Base-by-base conservation (phyloP, 169 alveolate genomes). In the Plasmodium knowlesi region DNA sequence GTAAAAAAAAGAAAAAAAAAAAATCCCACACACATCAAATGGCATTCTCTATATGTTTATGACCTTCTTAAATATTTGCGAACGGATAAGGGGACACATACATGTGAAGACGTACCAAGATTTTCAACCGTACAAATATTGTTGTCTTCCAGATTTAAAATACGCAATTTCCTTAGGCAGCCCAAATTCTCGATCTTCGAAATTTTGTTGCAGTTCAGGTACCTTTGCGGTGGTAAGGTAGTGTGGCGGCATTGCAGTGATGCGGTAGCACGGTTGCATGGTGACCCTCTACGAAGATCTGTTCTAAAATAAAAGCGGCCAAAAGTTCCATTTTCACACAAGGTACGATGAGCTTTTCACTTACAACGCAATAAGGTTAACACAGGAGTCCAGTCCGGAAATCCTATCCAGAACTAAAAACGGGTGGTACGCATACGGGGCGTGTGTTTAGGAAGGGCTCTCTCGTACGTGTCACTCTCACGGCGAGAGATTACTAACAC, bases 111-210 rank as follows among this genome's bases (percentile, higher is more conserved):
- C 71, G 53, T 67, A 90, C 95, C 95, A 32, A 90, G 54, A 90
- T 90, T 90, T 80, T 90, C 95, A 43, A 90, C 67, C 25, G n/a
- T 41, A 54, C 57, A 67, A 76, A 90, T 90, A 37, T 82, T 67
- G 61, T 90, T 90, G 39, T 90, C 86, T 28, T 90, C 92, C 43
- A 90, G 83, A 72, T 90, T 90, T 50, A 90, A 90, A 70, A 90
- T 70, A 50, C 92, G 46, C 61, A 90, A 46, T 5, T 73, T 80
- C 28, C 16, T 90, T 53, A 90, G 74, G 71, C 41, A 70, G 25
- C 39, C 78, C 81, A 90, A 54, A 37, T 90, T 80, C 83, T 90
- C 92, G 76, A 90, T 80, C 73, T 81, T 82, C 14, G 82, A 70
- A 67, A 90, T 90, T 80, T 32, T 25, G 53, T 90, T 90, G 57